Conservation (phyloP, 1,284 basidiomycete genomes). For the Rhodotorula sp. region DNA sequence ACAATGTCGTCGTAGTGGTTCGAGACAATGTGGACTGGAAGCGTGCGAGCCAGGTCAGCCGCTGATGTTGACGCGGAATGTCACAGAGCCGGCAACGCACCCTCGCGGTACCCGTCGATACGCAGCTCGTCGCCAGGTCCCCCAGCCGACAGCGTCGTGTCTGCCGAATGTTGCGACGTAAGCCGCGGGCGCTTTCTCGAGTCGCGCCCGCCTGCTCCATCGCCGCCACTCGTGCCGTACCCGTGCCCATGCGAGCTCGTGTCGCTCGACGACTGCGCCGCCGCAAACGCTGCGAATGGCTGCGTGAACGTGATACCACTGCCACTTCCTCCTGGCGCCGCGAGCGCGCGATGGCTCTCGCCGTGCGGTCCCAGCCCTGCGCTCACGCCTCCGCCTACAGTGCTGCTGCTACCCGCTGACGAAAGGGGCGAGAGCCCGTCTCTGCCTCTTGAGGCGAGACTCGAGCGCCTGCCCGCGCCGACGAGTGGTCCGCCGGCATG, state of each 20-base stretch:
- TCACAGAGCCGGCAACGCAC: background rate
- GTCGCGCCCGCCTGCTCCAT: background rate
- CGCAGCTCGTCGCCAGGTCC: constrained; percentile 26
- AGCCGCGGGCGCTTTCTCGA: background rate
- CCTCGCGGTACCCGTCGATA: constrained; percentile 28
- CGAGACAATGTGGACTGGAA: constrained; percentile 21
- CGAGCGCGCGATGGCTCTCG: background rate
- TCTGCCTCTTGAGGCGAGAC: too few relatives aligned
- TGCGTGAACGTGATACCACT: background rate
- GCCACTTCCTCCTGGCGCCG: background rate
- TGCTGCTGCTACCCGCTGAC: too few relatives aligned
- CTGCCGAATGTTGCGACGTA: background rate
- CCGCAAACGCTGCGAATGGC: background rate
- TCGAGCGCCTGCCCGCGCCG: too few relatives aligned
- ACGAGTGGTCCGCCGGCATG: too few relatives aligned
- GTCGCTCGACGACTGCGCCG: background rate
- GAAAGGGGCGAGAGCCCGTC: too few relatives aligned
- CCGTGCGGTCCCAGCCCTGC: background rate
- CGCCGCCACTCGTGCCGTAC: background rate
- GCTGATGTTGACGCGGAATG: too few relatives aligned
- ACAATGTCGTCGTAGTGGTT: constrained; percentile 40
- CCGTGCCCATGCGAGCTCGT: too few relatives aligned
- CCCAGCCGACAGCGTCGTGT: background rate
- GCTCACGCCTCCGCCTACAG: background rate
- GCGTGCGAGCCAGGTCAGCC: background rate